Base-by-base conservation (phyloP, 2,329 filamentous ascomycete species). In the Arthrobotrys sinensis region DNA sequence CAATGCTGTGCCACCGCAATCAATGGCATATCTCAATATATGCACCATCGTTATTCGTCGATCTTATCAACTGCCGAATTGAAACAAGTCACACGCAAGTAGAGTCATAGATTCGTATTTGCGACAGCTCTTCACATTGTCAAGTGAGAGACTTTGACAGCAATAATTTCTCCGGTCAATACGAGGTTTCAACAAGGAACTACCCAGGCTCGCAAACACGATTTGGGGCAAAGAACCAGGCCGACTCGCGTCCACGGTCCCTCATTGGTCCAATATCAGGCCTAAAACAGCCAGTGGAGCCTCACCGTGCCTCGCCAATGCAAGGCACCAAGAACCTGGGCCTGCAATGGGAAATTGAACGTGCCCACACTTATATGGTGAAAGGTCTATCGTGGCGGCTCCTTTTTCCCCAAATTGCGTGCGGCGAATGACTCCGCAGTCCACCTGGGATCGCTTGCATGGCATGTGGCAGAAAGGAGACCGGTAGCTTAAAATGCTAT, bases 341-440 rank as follows among this genome's bases (percentile, higher is more conserved):
- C 48, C 60, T 36, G 19, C 16, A 43, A 60, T 24, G 16, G 55
- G 55, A 60, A 53, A 45, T 19, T 55, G 40, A 40, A n/a, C 45
- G 40, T 45, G 7, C 38, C 62, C 69, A 73, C 66, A 70, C 66
- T 10, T 55, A 46, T 38, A 34, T 40, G 50, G 19, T 62, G 60
- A 19, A 72, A 21, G 52, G 55, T 40, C 36, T 53, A 71, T 73
- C 48, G 48, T 73, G 60, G 69, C 69, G 48, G 60, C 69, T 73
- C 69, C 60, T 73, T 73, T 72, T 73, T 66, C 66, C 43, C 63
- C 70, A 75, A 46, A 75, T 75, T 75, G 63, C 52, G 32, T 55
- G 24, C 32, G 55, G 36, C 19, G 34, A 24, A 50, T 64, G 40
- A 46, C 63, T 75, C 63, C 70, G 63, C 34, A 36, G 48, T 19